Percentiles rank a stretch among this genome's conserved stretches.
phyloP scores from a whole-genome alignment of 1,284 basidiomycete genomes.

The Tylopilus sp. region DNA sequence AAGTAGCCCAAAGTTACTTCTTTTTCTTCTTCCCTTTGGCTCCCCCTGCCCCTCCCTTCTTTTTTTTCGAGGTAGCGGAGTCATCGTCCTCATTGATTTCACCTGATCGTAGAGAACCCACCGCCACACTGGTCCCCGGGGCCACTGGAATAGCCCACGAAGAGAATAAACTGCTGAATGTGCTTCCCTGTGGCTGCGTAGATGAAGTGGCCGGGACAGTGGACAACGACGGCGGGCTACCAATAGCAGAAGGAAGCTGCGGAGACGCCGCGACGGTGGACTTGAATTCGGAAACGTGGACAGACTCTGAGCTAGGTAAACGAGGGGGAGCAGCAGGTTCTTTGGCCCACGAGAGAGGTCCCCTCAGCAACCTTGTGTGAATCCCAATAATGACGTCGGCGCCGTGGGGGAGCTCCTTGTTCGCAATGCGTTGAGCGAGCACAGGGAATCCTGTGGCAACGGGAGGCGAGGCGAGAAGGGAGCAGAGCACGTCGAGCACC shows the following conservation, averaged over 20 bases:
- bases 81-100: too few relatives aligned
- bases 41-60: not conserved
- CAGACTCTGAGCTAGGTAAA: not conserved
- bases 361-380: slow-evolving; percentile 32
- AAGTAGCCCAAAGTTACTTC: not conserved
- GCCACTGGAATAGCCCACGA: too few relatives aligned
- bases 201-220: not conserved
- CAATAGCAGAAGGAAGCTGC: not conserved
- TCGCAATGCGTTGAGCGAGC: slow-evolving; percentile 28
- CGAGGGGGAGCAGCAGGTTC: not conserved
- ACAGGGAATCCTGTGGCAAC: slow-evolving; percentile 23
- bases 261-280: not conserved
- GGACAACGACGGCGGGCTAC: not conserved
- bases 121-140: too few relatives aligned
- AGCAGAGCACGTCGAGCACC: slow-evolving; percentile 37
- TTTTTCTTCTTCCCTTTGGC: not conserved
- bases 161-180: too few relatives aligned
- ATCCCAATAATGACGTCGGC: slow-evolving; percentile 34
- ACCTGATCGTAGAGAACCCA: too few relatives aligned
- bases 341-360: not conserved
- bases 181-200: not conserved
- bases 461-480: slow-evolving; percentile 26
- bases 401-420: slow-evolving; percentile 38
- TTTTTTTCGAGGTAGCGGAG: not conserved
- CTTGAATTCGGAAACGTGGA: not conserved